Base-by-base conservation (phyloP, 805 yeast species). In the Lachancea lanzarotensis region DNA sequence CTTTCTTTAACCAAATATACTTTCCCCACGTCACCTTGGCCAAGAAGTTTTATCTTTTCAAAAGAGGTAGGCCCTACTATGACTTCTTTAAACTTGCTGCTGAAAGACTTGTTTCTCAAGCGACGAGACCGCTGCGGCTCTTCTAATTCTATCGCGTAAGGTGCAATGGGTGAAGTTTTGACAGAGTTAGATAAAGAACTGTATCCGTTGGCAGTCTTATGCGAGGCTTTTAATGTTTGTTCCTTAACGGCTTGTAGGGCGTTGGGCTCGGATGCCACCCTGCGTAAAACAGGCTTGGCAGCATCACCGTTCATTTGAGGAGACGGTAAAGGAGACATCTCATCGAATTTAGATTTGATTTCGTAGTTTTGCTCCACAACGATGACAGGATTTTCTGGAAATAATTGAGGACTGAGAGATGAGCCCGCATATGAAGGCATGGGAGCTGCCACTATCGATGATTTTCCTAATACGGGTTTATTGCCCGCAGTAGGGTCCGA, bases 11-110 rank as follows among this genome's bases (percentile, higher is more conserved):
- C 99, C 22, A 93, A 69, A 57, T 86, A 93, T 19, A 93, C 99
- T 62, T 88, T 90, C 2, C 99, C 99, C 31, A 93, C 98, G 58
- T 93, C 98, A 46, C 99, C 99, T 60, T 87, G 87, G 3, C 99
- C 99, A 40, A 93, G 68, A n/a, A 93, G 68, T 53, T 86, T 79
- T 43, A 93, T 78, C 61, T 88, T 91, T 53, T 90, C 96, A 62
- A 93, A 93, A 22, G 93, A 84, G 37, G 78, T 76, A 2, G 95
- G 95, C 5, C 82, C 77, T 17, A 95, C 99, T 57, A 84, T 88
- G 9, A 83, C 88, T 50, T 81, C 83, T 45, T 79, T 73, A 31
- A 81, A 74, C 56, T 81, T 85, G 45, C 84, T 84, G 11, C 96
- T 79, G 46, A 74, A 70, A 2, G 80, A 71, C 48, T 72, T 71